phyloP scores from a whole-genome alignment of 2,329 filamentous ascomycete species.

The Grosmannia serpens region DNA sequence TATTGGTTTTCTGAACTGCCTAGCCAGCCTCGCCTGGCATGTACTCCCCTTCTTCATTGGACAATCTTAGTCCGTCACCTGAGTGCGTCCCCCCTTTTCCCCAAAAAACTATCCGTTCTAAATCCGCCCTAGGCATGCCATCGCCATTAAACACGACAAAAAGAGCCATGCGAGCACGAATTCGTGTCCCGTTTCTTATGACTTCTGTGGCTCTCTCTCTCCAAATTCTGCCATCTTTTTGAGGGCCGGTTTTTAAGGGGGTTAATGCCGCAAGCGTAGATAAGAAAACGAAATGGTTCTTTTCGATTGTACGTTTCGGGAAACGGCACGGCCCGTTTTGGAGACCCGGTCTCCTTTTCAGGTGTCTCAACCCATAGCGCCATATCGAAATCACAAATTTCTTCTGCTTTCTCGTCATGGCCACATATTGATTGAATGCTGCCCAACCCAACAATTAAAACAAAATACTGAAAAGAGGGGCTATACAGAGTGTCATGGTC shows the following conservation, averaged over 20 bases:
- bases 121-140: neutral
- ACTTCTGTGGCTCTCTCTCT: too few species aligned
- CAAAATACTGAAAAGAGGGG: neutral
- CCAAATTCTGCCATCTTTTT: neutral
- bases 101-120: neutral
- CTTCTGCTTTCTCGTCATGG: neutral
- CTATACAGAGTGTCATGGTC: neutral
- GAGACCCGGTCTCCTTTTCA: constrained; percentile 1
- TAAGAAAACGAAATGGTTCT: neutral
- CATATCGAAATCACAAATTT: neutral
- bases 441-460: neutral
- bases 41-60: neutral
- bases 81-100: neutral
- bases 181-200: too few species aligned
- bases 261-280: neutral
- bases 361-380: neutral
- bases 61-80: neutral
- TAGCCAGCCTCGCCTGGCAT: neutral
- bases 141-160: neutral
- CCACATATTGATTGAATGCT: neutral
- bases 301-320: constrained; percentile 5
- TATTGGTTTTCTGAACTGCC: neutral
- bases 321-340: constrained; percentile 16
- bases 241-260: neutral
- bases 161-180: neutral